These are phyloP conservation scores for Fusarium sp. DNA, from an alignment of 2,329 filamentous ascomycete genomes.

Conservation along the genomic window DNA sequence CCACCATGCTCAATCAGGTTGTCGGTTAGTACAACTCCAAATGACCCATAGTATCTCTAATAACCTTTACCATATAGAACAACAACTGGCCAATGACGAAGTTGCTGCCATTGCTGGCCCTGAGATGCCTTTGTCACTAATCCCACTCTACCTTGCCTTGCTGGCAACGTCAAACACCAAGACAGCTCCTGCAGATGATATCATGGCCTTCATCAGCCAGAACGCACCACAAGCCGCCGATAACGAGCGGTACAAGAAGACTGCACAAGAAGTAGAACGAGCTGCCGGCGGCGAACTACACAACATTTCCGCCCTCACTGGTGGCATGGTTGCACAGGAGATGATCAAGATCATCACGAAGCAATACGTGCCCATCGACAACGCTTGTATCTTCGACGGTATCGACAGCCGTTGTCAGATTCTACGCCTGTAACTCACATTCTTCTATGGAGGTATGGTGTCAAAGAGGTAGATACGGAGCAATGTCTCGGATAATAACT, in stretches of 20 bases:
- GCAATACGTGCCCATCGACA: conserved; percentile 79
- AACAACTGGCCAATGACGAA: conserved; percentile 68
- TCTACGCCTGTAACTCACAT: conserved; percentile 61
- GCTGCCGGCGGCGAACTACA: conserved; percentile 89
- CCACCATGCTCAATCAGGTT: conserved; percentile 64
- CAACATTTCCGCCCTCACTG: conserved; percentile 88
- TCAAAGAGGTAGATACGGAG: neutral
- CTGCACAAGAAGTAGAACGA: conserved; percentile 77
- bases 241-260: conserved; percentile 65
- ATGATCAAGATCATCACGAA: conserved; percentile 88
- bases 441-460: neutral
- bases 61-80: conserved; percentile 55
- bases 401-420: conserved; percentile 73
- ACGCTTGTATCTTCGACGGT: conserved; percentile 78
- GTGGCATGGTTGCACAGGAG: conserved; percentile 96
- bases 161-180: conserved; percentile 64
- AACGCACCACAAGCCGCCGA: conserved; percentile 62
- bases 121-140: conserved; percentile 69
- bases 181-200: conserved; percentile 64
- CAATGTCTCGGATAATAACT: conserved; percentile 25
- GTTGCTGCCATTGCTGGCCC: conserved; percentile 61
- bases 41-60: neutral
- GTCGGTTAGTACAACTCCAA: conserved; percentile 63
- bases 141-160: conserved; percentile 78
- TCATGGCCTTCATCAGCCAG: conserved; percentile 62